phyloP scores from a whole-genome alignment of 345 rosid species.

The Euphorbia tirucalli region DNA sequence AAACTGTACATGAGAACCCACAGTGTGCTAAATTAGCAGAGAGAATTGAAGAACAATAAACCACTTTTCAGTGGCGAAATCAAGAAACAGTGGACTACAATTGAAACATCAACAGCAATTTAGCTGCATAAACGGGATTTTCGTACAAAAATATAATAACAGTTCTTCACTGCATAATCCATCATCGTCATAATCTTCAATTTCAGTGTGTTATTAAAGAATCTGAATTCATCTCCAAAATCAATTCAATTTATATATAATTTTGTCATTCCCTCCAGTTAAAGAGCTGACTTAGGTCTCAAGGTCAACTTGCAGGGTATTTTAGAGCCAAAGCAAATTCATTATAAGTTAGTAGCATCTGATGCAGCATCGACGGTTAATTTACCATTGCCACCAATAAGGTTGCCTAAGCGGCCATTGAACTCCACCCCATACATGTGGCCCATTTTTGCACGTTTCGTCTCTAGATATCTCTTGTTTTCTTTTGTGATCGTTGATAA shows the following conservation, averaged over 20 bases:
- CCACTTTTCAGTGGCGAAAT: neutral
- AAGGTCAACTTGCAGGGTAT: too few relatives aligned
- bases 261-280: neutral
- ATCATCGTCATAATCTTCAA: neutral
- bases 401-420: constrained; percentile 31
- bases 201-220: constrained; percentile 8
- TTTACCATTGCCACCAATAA: constrained; percentile 23
- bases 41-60: neutral
- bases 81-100: neutral
- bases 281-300: neutral
- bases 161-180: neutral
- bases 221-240: neutral
- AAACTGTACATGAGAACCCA: neutral
- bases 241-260: neutral
- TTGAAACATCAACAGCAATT: neutral
- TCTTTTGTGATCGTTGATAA: constrained; percentile 61
- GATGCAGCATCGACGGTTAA: constrained; percentile 7
- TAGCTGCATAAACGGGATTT: constrained; percentile 5
- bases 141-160: neutral
- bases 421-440: constrained; percentile 54
- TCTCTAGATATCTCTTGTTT: constrained; percentile 73
- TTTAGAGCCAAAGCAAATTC: neutral
- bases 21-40: neutral
- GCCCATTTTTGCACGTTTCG: constrained; percentile 76
- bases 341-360: constrained; percentile 19